phyloP scores from a whole-genome alignment of 441 rosid species.

The Populus trichocarpa region DNA sequence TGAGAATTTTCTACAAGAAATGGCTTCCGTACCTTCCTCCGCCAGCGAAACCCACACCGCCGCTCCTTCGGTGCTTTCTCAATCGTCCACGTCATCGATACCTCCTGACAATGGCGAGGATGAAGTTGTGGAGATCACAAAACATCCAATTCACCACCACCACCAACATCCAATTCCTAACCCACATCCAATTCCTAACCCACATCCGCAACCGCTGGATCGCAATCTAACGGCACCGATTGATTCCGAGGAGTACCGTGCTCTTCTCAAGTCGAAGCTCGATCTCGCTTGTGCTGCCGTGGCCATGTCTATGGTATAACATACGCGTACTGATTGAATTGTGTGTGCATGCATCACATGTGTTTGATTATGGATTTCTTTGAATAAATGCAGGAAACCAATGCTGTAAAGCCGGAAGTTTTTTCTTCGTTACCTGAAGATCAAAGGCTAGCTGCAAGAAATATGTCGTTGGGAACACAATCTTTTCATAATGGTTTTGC shows the following conservation, averaged over 20 bases:
- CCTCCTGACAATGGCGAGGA: conserved; percentile 27
- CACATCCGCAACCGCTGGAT: conserved; percentile 27
- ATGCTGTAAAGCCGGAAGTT: conserved; percentile 52
- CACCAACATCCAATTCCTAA: no score
- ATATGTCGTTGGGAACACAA: neutral
- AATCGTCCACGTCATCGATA: conserved; percentile 39
- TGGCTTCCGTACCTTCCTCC: conserved; percentile 39
- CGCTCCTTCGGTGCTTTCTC: conserved; percentile 29
- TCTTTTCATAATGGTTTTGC: no score
- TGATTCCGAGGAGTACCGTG: conserved; percentile 46
- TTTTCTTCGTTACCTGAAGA: conserved; percentile 33
- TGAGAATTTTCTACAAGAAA: conserved; percentile 57
- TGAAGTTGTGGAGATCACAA: conserved; percentile 35
- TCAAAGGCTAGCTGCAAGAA: conserved; percentile 25
- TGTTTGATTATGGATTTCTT: neutral
- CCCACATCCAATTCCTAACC: conserved; percentile 15
- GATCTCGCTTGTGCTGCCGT: conserved; percentile 71
- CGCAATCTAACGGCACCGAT: conserved; percentile 22
- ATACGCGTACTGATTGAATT: neutral
- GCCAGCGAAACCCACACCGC: conserved; percentile 37
- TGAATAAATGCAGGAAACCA: conserved; percentile 33
- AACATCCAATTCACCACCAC: conserved; percentile 17
- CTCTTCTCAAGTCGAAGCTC: conserved; percentile 60
- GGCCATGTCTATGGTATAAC: conserved; percentile 47
- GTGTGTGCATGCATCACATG: neutral